phyloP scores from a whole-genome alignment of 768 basidiomycete genomes.

The Rhizopogon vesiculosus region DNA sequence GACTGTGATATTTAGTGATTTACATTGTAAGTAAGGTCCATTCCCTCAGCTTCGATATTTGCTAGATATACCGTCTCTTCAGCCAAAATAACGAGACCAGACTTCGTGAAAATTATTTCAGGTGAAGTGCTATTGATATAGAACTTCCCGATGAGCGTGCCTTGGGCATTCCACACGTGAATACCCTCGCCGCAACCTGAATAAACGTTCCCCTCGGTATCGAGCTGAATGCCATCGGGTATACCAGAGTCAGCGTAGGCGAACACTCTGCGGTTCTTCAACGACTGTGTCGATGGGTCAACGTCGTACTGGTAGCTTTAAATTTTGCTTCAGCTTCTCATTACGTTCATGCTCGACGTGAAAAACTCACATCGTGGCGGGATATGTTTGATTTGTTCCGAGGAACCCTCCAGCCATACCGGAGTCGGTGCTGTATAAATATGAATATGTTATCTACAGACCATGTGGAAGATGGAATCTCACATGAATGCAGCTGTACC shows the following conservation, averaged over 20 bases:
- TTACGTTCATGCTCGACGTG: not conserved
- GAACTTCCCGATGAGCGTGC: conserved; percentile 61
- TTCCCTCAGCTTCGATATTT: conserved; percentile 30
- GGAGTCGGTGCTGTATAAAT: conserved; percentile 22
- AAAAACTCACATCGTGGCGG: conserved; percentile 59
- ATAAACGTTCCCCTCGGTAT: conserved; percentile 61
- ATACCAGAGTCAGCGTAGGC: conserved; percentile 63
- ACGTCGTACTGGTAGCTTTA: conserved; percentile 67
- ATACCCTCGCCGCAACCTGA: conserved; percentile 67
- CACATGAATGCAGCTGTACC: conserved; percentile 56
- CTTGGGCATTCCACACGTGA: conserved; percentile 53
- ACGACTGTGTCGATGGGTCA: conserved; percentile 45
- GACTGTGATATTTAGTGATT: not conserved
- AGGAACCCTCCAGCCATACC: conserved; percentile 34
- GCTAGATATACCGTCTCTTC: conserved; percentile 37
- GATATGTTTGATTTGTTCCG: conserved; percentile 50
- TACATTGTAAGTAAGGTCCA: conserved; percentile 13
- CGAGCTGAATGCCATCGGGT: conserved; percentile 65
- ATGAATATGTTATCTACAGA: conserved; percentile 7
- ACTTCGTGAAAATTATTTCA: conserved; percentile 38
- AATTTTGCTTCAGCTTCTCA: not conserved
- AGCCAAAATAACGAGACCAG: conserved; percentile 33
- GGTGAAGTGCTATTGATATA: conserved; percentile 37
- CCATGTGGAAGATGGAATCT: conserved; percentile 11
- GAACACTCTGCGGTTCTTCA: conserved; percentile 60